Evolutionary conservation across 2,329 filamentous ascomycete genomes (phyloP), one percentile per base, ranked within the genome.

Genomic region (Tolypocladium cylindrosporum): DNA sequence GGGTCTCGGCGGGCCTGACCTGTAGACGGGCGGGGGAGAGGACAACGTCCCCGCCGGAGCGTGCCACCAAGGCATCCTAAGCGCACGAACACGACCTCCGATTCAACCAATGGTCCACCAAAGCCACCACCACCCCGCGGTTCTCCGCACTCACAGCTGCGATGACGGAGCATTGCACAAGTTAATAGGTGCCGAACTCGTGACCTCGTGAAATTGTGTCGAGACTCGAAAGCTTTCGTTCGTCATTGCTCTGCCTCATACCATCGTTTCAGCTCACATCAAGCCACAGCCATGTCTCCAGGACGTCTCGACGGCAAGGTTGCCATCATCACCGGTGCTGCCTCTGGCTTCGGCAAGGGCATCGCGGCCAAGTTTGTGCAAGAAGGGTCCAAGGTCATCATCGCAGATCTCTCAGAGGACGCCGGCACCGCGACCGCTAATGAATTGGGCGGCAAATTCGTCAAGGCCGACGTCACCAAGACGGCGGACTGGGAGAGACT

Each of bases 301-400:
- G 62, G 64, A 67, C 71, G 75, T 57, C 69, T 78, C 9, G 60
- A 73, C 56, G 71, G 71, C 54, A 77, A 77, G 58, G 70, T 74
- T 4, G 75, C 73, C 64, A 73, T 78, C 60, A 68, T 77, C 60
- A 77, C 72, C 60, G 82, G 85, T 54, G 84, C 76, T 9, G 84
- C 81, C 2, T 82, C 80, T 13, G 85, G 85, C 2, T 88, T 88
- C 62, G 85, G 85, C 57, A 81, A 79, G 58, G 83, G 79, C 40
- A 87, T 87, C 56, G 80, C 79, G 0, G 72, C 77, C 57, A 80
- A 81, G 57, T 87, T 86, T 67, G 75, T 78, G 7, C 67, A 76
- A 31, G 84, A 88, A 70, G 85, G 85, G 43, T 79, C 78, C 55
- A 78, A 78, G 61, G 83, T 88, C 40, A 68, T 88, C 55, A 79